Evolutionary conservation across 2,329 filamentous ascomycete species (phyloP).

Genomic region (Fusarium illudens): DNA sequence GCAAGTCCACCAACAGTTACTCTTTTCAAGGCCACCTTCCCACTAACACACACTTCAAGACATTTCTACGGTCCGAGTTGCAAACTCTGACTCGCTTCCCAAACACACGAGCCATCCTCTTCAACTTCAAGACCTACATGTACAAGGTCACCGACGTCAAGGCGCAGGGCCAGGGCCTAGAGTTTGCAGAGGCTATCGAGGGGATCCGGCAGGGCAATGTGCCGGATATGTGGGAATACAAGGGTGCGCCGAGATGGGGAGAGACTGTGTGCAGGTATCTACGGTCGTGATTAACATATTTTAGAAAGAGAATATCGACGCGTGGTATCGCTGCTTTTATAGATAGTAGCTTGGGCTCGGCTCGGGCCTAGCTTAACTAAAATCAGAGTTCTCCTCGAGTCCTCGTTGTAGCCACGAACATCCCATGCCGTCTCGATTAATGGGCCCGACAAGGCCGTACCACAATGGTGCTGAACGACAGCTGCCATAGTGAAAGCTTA

Average conservation of each 20-base stretch:
- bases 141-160: constrained; percentile 29
- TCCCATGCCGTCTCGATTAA: too few relatives aligned
- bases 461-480: too few relatives aligned
- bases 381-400: too few relatives aligned
- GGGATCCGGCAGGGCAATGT: constrained; percentile 28
- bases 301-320: too few relatives aligned
- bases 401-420: too few relatives aligned
- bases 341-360: too few relatives aligned
- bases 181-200: constrained; percentile 33
- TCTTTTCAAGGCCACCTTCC: neutral
- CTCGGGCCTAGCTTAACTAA: too few relatives aligned
- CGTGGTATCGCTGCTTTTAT: too few relatives aligned
- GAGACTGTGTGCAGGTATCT: constrained; percentile 23
- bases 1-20: neutral
- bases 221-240: constrained; percentile 34
- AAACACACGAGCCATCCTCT: constrained; percentile 24
- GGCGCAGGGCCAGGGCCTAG: constrained; percentile 16
- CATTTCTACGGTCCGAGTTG: constrained; percentile 28
- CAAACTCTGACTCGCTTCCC: constrained; percentile 28
- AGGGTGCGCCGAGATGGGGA: constrained; percentile 29
- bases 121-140: constrained; percentile 33
- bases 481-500: too few relatives aligned
- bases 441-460: too few relatives aligned
- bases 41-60: constrained; percentile 6
- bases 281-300: constrained; percentile 4